Evolutionary conservation across 805 yeast species (phyloP), one percentile per base, ranked within the genome.

Genomic region (Monosporozyma unispora): DNA sequence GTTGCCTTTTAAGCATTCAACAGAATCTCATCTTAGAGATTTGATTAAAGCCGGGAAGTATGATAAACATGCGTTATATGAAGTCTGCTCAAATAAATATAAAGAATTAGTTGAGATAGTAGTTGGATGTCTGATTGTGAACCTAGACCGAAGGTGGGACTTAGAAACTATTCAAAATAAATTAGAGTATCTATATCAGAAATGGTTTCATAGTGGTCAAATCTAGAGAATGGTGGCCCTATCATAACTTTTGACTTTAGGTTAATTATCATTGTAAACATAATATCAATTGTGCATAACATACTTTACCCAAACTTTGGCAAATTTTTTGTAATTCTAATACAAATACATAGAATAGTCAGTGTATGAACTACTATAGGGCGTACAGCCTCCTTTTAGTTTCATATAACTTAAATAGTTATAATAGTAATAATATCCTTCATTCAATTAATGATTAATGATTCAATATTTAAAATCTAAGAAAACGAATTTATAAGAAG

Each of bases 1-100:
- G 54, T 65, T 90, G 46, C 96, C 96, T 0, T 90, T 90, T 68
- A 81, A 80, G 52, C 96, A 89, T 61, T 77, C 77, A n/a, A 85
- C 81, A 62, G 89, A 86, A 57, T 95, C 96, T 10, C 71, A 89
- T 53, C 70, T 90, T 52, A 75, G 87, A 39, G 79, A 85, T 11
- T 76, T 80, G 71, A 90, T 90, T 41, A 66, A 80, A 28, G 76
- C 82, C 3, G 91, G 87, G 2, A 76, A 77, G 51, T 85, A 73
- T 63, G 79, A 82, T 56, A 57, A 57, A n/a, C 64, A 63, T 3
- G 69, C 73, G 4, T 64, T 85, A 50, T 55, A 62, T n/a, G 60
- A 62, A 40, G 76, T 77, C 1, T 68, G 76, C 42, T 68, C 69
- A 21, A 23, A 18, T 2, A 27, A 46, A 10, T 46, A 28, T 27